Base-by-base conservation (phyloP, 148 eudicot species). In the Rhododendron molle region DNA sequence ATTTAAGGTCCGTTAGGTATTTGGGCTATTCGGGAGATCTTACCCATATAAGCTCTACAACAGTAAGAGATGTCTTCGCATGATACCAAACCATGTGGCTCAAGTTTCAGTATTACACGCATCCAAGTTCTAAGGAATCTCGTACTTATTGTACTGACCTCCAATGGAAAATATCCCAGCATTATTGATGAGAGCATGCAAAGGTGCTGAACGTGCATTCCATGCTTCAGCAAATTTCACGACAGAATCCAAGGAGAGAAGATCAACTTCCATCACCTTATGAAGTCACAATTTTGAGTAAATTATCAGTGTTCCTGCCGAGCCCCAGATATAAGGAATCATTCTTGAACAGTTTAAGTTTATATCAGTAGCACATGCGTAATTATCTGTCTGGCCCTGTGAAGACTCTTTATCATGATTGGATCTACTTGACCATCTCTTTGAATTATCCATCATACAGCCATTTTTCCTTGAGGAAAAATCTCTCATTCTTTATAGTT, bases 111-210 rank as follows among this genome's bases (percentile, higher is more conserved):
- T 62, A n/a, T n/a, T 23, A n/a, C 71, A 62, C 3, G 4, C 67
- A 34, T 52, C 34, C 23, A 50, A 84, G 78, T 50, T 82, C 21
- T 56, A 21, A 12, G 71, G 34, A 69, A 72, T 84, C 78, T 74
- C n/a, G 83, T 81, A 80, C 73, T 16, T 32, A n/a, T 77, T 12
- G 54, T 69, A 89, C 94, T 71, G 69, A 96, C 99, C 99, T 90
- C 99, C 94, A 86, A 96, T 95, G 26, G 96, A 88, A 88, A 95
- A 96, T 79, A 96, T 96, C 83, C 99, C 99, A n/a, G 99, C 99
- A 89, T 96, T 96, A 72, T 96, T 96, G 83, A 96, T 96, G 86
- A 96, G 93, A 72, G 89, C 98, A 86, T 96, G 94, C 87, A 95
- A 85, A 88, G 96, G 98, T 62, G 91, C 93, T 84, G 88, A 86